Percentiles rank a stretch among this genome's conserved stretches.
phyloP scores from a whole-genome alignment of 352 stramenopile genomes.

The Phytopythium delawarense region DNA sequence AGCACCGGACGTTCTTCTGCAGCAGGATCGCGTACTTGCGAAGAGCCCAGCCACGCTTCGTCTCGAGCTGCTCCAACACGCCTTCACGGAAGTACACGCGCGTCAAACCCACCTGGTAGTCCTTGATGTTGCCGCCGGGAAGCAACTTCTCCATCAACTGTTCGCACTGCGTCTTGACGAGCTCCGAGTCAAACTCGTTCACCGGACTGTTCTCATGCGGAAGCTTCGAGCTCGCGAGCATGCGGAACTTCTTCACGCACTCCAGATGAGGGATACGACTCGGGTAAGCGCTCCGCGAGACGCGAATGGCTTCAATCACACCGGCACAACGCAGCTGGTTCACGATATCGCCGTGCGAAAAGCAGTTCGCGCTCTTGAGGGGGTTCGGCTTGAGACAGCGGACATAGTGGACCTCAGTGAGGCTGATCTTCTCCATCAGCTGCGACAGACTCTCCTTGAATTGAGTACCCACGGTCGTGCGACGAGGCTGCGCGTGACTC shows the following conservation, averaged over 20 bases:
- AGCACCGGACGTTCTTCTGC: slow-evolving; percentile 71
- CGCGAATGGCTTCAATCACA: slow-evolving; percentile 85
- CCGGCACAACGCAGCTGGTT: slow-evolving; percentile 80
- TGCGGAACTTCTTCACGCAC: slow-evolving; percentile 80
- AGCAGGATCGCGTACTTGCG: slow-evolving; percentile 69
- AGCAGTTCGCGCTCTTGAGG: slow-evolving; percentile 69
- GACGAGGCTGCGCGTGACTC: slow-evolving; percentile 50
- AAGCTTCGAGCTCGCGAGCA: slow-evolving; percentile 30
- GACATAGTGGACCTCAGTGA: slow-evolving; percentile 85
- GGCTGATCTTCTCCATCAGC: slow-evolving; percentile 85
- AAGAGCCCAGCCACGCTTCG: slow-evolving; percentile 64
- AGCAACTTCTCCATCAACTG: slow-evolving; percentile 67
- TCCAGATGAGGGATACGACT: slow-evolving; percentile 74
- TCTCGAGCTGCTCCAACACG: slow-evolving; percentile 75
- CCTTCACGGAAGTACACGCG: slow-evolving; percentile 86
- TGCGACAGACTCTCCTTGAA: slow-evolving; percentile 83
- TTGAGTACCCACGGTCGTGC: slow-evolving; percentile 77
- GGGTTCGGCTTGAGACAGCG: slow-evolving; percentile 83
- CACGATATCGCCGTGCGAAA: slow-evolving; percentile 70
- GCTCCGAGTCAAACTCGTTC: slow-evolving; percentile 42
- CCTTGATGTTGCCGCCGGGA: slow-evolving; percentile 64
- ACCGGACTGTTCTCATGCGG: slow-evolving; percentile 24
- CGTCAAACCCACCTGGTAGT: slow-evolving; percentile 84
- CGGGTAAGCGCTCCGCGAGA: slow-evolving; percentile 82
- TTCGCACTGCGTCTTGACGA: slow-evolving; percentile 54